Evolutionary conservation across 1,284 basidiomycete genomes (phyloP).

Genomic region (Rhodotorula glutinis): DNA sequence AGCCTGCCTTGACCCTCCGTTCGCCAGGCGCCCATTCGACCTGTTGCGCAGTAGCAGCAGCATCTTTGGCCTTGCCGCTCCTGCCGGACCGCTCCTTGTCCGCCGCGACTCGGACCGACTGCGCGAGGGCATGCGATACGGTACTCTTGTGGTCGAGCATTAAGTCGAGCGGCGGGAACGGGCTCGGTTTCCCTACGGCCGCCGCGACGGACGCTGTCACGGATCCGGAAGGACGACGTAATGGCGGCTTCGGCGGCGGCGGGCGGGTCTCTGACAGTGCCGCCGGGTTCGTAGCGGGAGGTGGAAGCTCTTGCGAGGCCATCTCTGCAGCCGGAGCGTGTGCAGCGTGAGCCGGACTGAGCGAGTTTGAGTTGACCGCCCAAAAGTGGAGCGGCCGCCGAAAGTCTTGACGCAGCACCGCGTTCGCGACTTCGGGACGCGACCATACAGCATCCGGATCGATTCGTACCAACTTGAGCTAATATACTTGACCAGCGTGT

Average conservation of each 20-base stretch:
- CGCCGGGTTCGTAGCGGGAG: not conserved
- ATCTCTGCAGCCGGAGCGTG: too few species aligned
- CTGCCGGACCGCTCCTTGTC: not conserved
- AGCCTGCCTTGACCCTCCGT: slow-evolving; percentile 7
- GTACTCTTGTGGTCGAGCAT: slow-evolving; percentile 22
- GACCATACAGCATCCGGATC: too few species aligned
- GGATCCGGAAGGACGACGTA: not conserved
- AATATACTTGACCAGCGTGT: too few species aligned
- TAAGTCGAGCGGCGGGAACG: slow-evolving; percentile 30
- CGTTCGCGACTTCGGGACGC: too few species aligned
- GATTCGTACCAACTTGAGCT: too few species aligned
- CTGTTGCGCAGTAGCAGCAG: not conserved
- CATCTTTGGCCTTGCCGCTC: slow-evolving; percentile 14
- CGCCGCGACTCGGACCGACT: slow-evolving; percentile 1
- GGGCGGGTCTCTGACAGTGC: not conserved
- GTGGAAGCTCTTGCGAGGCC: not conserved
- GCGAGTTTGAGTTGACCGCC: not conserved
- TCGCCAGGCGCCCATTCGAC: not conserved
- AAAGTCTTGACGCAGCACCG: too few species aligned
- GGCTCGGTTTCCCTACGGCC: slow-evolving; percentile 6
- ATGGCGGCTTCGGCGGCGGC: not conserved
- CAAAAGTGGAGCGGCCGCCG: too few species aligned
- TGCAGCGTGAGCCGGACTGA: not conserved
- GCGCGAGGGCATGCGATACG: slow-evolving; percentile 25
- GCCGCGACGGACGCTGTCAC: not conserved